Percentiles rank a stretch among this genome's conserved stretches.
Conservation (phyloP, 2,329 filamentous ascomycete species). For the Trichoderma polysporum region DNA sequence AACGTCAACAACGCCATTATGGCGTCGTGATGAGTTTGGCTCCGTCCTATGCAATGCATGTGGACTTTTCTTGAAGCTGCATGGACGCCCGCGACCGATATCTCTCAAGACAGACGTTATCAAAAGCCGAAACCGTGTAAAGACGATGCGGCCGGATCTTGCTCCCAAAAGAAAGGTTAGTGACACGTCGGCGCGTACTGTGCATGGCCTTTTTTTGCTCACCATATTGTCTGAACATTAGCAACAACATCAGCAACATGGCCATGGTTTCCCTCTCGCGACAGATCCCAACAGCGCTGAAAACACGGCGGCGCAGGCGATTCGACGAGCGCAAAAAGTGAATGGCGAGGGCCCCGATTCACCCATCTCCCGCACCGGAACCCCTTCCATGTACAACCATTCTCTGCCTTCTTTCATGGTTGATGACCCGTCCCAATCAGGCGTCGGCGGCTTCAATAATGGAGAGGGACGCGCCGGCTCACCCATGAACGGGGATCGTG, state of each 20-base stretch:
- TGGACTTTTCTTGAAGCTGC: constrained; percentile 94
- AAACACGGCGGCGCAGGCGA: constrained; percentile 53
- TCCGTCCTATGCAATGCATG: constrained; percentile 98
- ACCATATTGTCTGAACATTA: constrained; percentile 12
- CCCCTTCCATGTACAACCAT: constrained; percentile 71
- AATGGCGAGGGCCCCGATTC: constrained; percentile 77
- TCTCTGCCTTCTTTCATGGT: constrained; percentile 80
- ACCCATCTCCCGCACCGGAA: constrained; percentile 75
- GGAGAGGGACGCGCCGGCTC: constrained; percentile 52
- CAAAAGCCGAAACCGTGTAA: constrained; percentile 97
- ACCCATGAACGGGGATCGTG: constrained; percentile 58
- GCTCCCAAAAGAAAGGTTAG: constrained; percentile 81
- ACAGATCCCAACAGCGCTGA: constrained; percentile 60
- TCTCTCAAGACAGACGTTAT: constrained; percentile 99
- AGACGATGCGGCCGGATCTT: constrained; percentile 76
- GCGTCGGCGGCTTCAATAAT: constrained; percentile 45
- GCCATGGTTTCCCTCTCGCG: constrained; percentile 40
- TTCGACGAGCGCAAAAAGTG: constrained; percentile 65
- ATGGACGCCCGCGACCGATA: constrained; percentile 88
- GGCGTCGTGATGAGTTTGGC: constrained; percentile 94
- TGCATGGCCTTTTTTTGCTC: neutral
- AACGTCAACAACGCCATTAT: constrained; percentile 93
- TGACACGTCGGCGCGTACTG: constrained; percentile 15
- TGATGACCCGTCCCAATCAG: constrained; percentile 64
- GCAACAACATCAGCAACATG: constrained; percentile 40